Percentiles rank a stretch among this genome's conserved stretches.
Conservation (phyloP, 2,329 filamentous ascomycete species). For the Immersiporthe knoxdaviesiana region DNA sequence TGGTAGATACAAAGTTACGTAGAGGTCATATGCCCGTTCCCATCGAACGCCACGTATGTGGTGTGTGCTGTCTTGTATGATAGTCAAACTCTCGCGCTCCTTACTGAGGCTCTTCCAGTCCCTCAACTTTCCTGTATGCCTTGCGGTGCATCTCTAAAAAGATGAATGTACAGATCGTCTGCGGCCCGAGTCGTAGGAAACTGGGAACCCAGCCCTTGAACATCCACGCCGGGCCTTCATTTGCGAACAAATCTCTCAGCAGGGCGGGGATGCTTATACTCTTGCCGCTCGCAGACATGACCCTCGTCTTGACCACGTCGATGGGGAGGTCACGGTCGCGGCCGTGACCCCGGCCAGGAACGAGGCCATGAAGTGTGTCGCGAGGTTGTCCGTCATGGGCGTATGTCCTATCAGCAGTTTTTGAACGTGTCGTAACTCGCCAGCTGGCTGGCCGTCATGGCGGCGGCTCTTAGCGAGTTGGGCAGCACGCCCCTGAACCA, state of each 20-base stretch:
- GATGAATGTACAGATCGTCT: constrained; percentile 86
- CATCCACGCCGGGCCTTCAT: constrained; percentile 79
- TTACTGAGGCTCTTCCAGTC: constrained; percentile 41
- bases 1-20: not conserved
- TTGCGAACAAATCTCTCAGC: constrained; percentile 67
- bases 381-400: constrained; percentile 69
- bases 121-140: constrained; percentile 63
- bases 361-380: constrained; percentile 77
- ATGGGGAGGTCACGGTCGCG: constrained; percentile 81
- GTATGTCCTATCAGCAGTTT: constrained; percentile 67
- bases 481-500: constrained; percentile 87
- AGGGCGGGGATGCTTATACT: constrained; percentile 58
- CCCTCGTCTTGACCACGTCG: constrained; percentile 85
- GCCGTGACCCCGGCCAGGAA: constrained; percentile 81
- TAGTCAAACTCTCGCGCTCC: constrained; percentile 32
- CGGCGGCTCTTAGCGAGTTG: constrained; percentile 78
- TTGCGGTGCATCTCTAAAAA: constrained; percentile 88
- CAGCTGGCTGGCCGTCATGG: constrained; percentile 85
- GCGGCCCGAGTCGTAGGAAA: constrained; percentile 68
- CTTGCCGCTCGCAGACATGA: constrained; percentile 70
- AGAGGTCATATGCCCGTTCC: not conserved
- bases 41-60: not conserved
- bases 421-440: constrained; percentile 88
- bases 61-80: not conserved
- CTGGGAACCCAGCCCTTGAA: constrained; percentile 90